Evolutionary conservation across 257 asterid species (phyloP).

Genomic region (Henckelia pumila): DNA sequence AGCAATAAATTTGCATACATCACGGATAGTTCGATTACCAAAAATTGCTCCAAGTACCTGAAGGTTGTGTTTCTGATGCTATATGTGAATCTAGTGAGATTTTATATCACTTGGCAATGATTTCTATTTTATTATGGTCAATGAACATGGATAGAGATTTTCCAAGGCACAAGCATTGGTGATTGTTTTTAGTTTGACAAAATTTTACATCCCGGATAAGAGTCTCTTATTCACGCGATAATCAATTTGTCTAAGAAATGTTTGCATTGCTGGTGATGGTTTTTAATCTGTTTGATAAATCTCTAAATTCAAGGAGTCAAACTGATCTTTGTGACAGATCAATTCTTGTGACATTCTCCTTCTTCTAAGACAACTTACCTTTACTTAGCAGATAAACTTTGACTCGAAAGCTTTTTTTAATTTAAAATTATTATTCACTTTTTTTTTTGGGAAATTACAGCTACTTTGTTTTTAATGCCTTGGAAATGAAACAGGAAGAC

Average conservation of each 20-base stretch:
- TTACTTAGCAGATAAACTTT: not conserved
- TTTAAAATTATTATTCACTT: not conserved
- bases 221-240: not conserved
- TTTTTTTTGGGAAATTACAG: not conserved
- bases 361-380: not conserved
- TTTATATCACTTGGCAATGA: not conserved
- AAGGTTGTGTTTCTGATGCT: slow-evolving; percentile 38
- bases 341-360: not conserved
- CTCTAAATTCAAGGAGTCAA: not conserved
- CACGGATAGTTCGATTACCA: slow-evolving; percentile 49
- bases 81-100: not conserved
- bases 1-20: slow-evolving; percentile 59
- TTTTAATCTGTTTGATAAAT: slow-evolving; percentile 6
- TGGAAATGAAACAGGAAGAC: not conserved
- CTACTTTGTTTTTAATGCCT: not conserved
- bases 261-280: not conserved
- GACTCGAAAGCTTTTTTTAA: not conserved
- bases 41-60: slow-evolving; percentile 55
- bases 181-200: slow-evolving; percentile 16
- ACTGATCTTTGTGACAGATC: not conserved
- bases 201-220: not conserved
- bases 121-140: slow-evolving; percentile 13
- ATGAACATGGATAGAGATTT: not conserved
- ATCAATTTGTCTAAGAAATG: not conserved
- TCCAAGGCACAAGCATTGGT: not conserved